These are phyloP conservation scores for Physocladia obscura DNA, from an alignment of 192 early-diverging fungal genomes.

Conservation along the genomic window DNA sequence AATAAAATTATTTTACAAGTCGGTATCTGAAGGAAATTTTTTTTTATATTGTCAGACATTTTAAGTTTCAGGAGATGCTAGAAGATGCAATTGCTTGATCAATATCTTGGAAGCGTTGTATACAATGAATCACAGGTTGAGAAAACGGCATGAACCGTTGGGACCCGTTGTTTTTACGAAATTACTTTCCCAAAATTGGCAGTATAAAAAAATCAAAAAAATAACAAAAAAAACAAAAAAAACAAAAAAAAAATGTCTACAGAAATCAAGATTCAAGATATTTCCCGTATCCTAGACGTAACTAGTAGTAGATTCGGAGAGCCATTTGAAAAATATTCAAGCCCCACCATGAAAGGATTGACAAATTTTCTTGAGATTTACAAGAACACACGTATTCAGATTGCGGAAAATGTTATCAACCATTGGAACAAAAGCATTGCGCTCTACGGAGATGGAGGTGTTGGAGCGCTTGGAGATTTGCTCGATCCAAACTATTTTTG, in stretches of 20 bases:
- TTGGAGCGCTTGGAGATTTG: not conserved
- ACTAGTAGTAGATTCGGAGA: not conserved
- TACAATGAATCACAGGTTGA: no score
- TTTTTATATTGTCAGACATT: no score
- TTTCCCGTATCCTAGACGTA: not conserved
- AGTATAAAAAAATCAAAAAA: no score
- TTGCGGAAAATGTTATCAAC: slow-evolving; percentile 1
- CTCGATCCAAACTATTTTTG: not conserved
- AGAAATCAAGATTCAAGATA: not conserved
- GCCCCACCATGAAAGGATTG: not conserved
- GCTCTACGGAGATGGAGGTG: not conserved
- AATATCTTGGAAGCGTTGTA: no score
- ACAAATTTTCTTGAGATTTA: not conserved
- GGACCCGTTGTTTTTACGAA: no score
- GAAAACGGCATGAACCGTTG: no score
- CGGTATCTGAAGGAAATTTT: no score
- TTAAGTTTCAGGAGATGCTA: no score
- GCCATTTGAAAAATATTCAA: not conserved
- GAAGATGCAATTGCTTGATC: no score
- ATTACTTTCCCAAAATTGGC: no score
- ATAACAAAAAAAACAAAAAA: not conserved
- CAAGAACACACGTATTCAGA: not conserved
- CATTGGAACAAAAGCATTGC: slow-evolving; percentile 1
- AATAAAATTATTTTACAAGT: no score
- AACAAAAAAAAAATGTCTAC: not conserved